Evolutionary conservation across 1,284 basidiomycete species (phyloP).

Genomic region (Cryptococcus wingfieldii): DNA sequence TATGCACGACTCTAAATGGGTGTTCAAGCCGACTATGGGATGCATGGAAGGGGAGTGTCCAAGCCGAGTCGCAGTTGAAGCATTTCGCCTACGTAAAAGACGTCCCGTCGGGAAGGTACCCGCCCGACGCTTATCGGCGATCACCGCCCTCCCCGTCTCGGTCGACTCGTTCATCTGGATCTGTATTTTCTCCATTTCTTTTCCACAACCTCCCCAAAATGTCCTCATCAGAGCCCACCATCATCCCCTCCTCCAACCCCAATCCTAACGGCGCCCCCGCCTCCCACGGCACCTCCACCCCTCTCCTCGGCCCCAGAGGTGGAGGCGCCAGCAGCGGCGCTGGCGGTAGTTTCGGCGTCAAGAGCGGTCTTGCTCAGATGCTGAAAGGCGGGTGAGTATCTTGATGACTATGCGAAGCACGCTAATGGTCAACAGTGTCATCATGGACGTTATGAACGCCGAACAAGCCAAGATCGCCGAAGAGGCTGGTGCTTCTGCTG

Average conservation of each 20-base stretch:
- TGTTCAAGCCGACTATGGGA: too few species aligned
- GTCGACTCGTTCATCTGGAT: too few species aligned
- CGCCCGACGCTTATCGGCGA: too few species aligned
- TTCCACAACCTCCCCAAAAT: conserved; percentile 6
- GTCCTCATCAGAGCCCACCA: conserved; percentile 34
- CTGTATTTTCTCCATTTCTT: neutral
- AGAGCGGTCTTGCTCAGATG: conserved; percentile 92
- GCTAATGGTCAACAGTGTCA: conserved; percentile 59
- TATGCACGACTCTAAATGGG: too few species aligned
- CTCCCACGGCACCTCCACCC: conserved; percentile 41
- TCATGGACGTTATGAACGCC: conserved; percentile 70
- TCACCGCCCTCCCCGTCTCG: too few species aligned
- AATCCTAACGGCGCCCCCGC: conserved; percentile 30
- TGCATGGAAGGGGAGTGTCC: too few species aligned
- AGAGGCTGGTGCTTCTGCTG: conserved; percentile 94
- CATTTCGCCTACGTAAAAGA: too few species aligned
- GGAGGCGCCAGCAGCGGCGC: conserved; percentile 37
- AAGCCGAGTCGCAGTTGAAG: too few species aligned
- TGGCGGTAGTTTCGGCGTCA: conserved; percentile 83
- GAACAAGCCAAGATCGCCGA: conserved; percentile 86
- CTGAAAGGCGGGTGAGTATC: conserved; percentile 60
- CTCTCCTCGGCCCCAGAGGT: conserved; percentile 18
- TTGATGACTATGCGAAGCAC: neutral
- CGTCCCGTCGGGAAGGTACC: too few species aligned
- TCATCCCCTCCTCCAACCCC: conserved; percentile 34